These are phyloP conservation scores for Hypholoma fasciculare DNA, from an alignment of 768 basidiomycete species.

Conservation along the genomic window DNA sequence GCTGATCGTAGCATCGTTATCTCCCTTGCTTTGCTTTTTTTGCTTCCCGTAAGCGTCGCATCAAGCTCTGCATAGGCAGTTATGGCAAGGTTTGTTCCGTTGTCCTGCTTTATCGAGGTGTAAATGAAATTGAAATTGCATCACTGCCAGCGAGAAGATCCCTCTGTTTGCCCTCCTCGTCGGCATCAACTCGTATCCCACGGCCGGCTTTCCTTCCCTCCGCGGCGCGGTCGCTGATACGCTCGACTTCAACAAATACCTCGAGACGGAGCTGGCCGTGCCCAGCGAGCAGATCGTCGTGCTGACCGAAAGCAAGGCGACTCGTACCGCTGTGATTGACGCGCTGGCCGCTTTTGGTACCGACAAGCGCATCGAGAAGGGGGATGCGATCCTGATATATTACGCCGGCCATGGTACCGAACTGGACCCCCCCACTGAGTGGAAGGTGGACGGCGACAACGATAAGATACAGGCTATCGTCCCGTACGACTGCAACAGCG, in stretches of 20 bases:
- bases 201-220: neutral
- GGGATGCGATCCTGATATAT: conserved; percentile 1
- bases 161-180: neutral
- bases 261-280: neutral
- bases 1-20: too few species aligned
- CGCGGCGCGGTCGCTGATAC: neutral
- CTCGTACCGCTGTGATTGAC: neutral
- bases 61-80: too few species aligned
- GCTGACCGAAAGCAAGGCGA: neutral
- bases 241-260: neutral
- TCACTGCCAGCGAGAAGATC: neutral
- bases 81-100: too few species aligned
- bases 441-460: neutral
- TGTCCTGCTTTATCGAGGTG: too few species aligned
- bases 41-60: too few species aligned
- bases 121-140: neutral
- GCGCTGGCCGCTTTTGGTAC: neutral
- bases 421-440: neutral
- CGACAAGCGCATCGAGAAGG: neutral
- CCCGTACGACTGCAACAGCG: neutral
- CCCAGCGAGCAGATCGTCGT: neutral
- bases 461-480: neutral
- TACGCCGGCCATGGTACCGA: conserved; percentile 3
- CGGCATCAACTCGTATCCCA: neutral
- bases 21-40: too few species aligned